These are phyloP conservation scores for Dictyostelium firmibasis DNA, from an alignment of 78 protist species.

Conservation along the genomic window DNA sequence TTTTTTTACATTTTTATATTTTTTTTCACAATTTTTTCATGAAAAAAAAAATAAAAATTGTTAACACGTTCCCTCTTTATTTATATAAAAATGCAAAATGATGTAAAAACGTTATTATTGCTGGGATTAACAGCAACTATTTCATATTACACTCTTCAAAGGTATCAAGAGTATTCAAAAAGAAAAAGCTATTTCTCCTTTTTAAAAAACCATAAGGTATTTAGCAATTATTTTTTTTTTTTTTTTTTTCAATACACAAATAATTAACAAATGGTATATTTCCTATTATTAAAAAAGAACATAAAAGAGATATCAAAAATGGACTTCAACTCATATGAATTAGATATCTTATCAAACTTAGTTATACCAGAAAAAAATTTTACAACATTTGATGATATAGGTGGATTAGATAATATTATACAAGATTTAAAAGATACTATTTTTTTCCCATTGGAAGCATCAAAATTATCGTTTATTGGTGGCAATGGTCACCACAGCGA, in stretches of 20 bases:
- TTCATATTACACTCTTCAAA: neutral
- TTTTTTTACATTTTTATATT: too few species aligned
- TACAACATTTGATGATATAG: slow-evolving; percentile 99
- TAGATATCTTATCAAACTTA: neutral
- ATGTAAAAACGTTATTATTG: too few species aligned
- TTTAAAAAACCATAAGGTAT: neutral
- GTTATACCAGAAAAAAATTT: slow-evolving; percentile 86
- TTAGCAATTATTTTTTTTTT: too few species aligned
- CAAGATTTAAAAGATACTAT: slow-evolving; percentile 87
- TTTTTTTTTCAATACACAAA: too few species aligned
- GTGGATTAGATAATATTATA: slow-evolving; percentile 98
- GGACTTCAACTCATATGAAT: neutral
- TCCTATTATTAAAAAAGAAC: too few species aligned
- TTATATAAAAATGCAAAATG: too few species aligned
- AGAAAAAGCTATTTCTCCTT: neutral
- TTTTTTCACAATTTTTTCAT: too few species aligned
- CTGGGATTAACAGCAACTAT: too few species aligned
- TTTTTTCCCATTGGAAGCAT: slow-evolving; percentile 98
- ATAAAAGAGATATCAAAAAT: neutral
- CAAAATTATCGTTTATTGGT: slow-evolving; percentile 89
- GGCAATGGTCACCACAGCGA: slow-evolving; percentile 86
- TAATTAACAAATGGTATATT: too few species aligned
- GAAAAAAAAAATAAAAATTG: too few species aligned
- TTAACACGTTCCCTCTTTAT: too few species aligned
- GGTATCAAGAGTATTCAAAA: neutral